These are phyloP conservation scores for Botrytis medusae DNA, from an alignment of 2,329 filamentous ascomycete genomes.

Conservation along the genomic window DNA sequence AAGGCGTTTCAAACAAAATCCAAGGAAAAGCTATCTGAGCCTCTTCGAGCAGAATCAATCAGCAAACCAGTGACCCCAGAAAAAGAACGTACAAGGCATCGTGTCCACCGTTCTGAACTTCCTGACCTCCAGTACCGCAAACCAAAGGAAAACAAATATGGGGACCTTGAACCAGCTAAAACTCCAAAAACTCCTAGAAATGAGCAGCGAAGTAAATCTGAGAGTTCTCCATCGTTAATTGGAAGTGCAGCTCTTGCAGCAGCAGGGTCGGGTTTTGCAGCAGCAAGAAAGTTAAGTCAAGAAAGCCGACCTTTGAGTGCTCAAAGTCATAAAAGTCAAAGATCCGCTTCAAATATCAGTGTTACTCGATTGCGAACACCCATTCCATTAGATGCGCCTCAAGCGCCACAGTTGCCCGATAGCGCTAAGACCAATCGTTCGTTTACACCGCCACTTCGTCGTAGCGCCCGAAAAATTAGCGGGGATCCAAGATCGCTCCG, in stretches of 20 bases:
- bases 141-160: conserved; percentile 35
- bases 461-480: conserved; percentile 66
- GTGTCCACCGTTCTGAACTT: conserved; percentile 32
- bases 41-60: conserved; percentile 30
- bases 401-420: conserved; percentile 56
- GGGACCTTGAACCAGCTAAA: conserved; percentile 31
- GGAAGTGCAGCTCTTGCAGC: conserved; percentile 34
- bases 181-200: conserved; percentile 32
- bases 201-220: conserved; percentile 31
- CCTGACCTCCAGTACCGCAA: conserved; percentile 27
- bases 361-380: conserved; percentile 38
- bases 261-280: conserved; percentile 36
- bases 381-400: conserved; percentile 26
- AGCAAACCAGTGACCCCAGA: conserved; percentile 24
- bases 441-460: conserved; percentile 68
- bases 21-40: conserved; percentile 27
- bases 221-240: conserved; percentile 29
- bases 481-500: conserved; percentile 73
- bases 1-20: conserved; percentile 23
- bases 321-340: conserved; percentile 30
- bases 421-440: conserved; percentile 58
- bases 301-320: conserved; percentile 37
- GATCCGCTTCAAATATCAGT: conserved; percentile 35
- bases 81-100: conserved; percentile 30
- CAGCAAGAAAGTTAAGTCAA: conserved; percentile 36